These are phyloP conservation scores for Cladosporium sp. DNA, from an alignment of 2,329 filamentous ascomycete species.

Conservation along the genomic window DNA sequence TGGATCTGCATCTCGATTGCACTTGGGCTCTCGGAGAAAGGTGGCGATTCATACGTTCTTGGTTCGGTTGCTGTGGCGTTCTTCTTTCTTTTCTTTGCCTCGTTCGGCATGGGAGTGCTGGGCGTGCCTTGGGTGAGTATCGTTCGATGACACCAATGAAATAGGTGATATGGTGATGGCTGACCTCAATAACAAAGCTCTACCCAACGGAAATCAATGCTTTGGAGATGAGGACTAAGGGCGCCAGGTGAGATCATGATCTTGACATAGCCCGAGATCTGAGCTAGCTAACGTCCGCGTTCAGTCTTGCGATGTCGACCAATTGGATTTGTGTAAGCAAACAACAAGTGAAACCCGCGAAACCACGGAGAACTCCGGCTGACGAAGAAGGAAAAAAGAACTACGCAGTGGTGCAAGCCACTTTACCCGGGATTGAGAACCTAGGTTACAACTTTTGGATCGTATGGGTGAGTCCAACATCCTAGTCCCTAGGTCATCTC, in stretches of 20 bases:
- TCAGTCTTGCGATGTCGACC: conserved; percentile 36
- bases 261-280: no score
- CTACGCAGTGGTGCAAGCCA: conserved; percentile 27
- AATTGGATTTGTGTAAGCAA: conserved; percentile 43
- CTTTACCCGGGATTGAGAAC: conserved; percentile 33
- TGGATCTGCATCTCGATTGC: conserved; percentile 47
- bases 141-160: background rate
- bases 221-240: conserved; percentile 24
- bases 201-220: conserved; percentile 28
- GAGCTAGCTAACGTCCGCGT: background rate
- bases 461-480: conserved; percentile 39
- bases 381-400: conserved; percentile 15
- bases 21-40: conserved; percentile 37
- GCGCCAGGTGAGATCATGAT: background rate
- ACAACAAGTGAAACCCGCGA: background rate
- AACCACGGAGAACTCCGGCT: background rate
- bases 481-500: no score
- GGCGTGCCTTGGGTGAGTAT: conserved; percentile 35
- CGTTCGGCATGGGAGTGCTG: conserved; percentile 37
- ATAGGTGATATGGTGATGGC: no score
- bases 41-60: conserved; percentile 41
- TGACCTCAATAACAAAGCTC: background rate
- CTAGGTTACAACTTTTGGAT: conserved; percentile 53
- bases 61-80: conserved; percentile 48
- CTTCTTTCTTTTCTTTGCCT: conserved; percentile 37